Evolutionary conservation across 768 basidiomycete species (phyloP).

Genomic region (Panaeolus cyanescens): DNA sequence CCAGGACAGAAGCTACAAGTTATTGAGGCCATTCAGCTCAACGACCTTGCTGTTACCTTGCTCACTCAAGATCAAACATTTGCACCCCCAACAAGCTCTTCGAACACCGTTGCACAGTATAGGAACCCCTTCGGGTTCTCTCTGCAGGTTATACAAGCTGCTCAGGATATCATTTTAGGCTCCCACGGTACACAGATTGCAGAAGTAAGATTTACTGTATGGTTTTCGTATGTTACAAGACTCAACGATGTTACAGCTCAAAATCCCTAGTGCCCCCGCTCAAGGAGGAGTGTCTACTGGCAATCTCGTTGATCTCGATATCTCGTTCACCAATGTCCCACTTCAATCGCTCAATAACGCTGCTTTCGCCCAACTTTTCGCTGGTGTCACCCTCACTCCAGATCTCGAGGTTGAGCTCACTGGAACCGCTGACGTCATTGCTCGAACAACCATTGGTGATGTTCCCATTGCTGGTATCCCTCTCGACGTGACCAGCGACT

Average conservation of each 20-base stretch:
- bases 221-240: background rate
- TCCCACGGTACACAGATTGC: slow-evolving; percentile 52
- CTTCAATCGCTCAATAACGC: slow-evolving; percentile 54
- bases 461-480: slow-evolving; percentile 66
- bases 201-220: slow-evolving; percentile 35
- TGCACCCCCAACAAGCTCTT: slow-evolving; percentile 60
- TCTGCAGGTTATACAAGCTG: slow-evolving; percentile 59
- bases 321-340: slow-evolving; percentile 59
- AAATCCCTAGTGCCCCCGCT: slow-evolving; percentile 47
- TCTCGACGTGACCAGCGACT: slow-evolving; percentile 57
- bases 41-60: slow-evolving; percentile 58
- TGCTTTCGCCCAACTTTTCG: slow-evolving; percentile 59
- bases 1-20: slow-evolving; percentile 64
- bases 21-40: slow-evolving; percentile 62
- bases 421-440: slow-evolving; percentile 60
- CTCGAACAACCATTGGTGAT: slow-evolving; percentile 63
- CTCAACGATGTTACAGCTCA: slow-evolving; percentile 36
- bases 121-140: slow-evolving; percentile 80
- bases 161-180: slow-evolving; percentile 54
- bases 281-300: slow-evolving; percentile 71
- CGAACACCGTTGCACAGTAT: slow-evolving; percentile 56
- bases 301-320: slow-evolving; percentile 58
- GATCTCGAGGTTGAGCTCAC: slow-evolving; percentile 48
- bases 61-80: slow-evolving; percentile 54
- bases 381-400: slow-evolving; percentile 53